Evolutionary conservation across 495 filamentous ascomycete species (phyloP).

Genomic region (Poronia punctata): DNA sequence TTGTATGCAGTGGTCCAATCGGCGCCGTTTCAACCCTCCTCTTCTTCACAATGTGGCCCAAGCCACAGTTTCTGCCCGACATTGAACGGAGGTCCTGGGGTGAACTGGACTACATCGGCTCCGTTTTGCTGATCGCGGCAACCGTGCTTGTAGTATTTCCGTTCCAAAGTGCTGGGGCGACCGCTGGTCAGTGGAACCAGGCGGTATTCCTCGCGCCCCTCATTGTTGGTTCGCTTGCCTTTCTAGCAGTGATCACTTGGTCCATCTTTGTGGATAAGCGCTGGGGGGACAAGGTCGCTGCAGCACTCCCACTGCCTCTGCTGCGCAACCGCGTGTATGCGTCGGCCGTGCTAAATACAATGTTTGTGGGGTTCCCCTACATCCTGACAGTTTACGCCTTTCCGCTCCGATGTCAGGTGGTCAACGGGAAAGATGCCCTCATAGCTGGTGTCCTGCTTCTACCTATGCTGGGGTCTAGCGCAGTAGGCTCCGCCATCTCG

Average conservation of each 20-base stretch:
- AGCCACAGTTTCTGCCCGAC: constrained; percentile 24
- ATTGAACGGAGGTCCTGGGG: constrained; percentile 31
- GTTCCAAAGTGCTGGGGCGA: constrained; percentile 48
- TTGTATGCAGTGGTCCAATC: constrained; percentile 32
- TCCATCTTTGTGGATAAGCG: constrained; percentile 23
- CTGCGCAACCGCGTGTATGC: constrained; percentile 35
- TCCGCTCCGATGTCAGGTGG: constrained; percentile 52
- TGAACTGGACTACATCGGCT: constrained; percentile 50
- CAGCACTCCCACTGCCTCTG: constrained; percentile 36
- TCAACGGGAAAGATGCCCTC: constrained; percentile 41
- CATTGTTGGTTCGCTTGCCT: constrained; percentile 32
- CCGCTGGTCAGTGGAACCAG: constrained; percentile 30
- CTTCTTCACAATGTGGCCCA: constrained; percentile 42
- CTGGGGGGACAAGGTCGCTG: constrained; percentile 25
- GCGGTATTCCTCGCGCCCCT: constrained; percentile 40
- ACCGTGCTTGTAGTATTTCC: constrained; percentile 53
- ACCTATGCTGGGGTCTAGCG: constrained; percentile 44
- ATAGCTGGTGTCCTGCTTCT: constrained; percentile 53
- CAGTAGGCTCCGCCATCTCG: constrained; percentile 39
- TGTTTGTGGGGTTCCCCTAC: constrained; percentile 50
- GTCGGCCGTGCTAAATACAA: constrained; percentile 33
- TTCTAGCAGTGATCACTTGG: constrained; percentile 39
- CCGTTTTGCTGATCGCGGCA: constrained; percentile 46
- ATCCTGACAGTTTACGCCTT: constrained; percentile 50
- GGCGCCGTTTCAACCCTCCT: constrained; percentile 42